Base-by-base conservation (phyloP, 306 rosid species). In the Fragaria ananassa region DNA sequence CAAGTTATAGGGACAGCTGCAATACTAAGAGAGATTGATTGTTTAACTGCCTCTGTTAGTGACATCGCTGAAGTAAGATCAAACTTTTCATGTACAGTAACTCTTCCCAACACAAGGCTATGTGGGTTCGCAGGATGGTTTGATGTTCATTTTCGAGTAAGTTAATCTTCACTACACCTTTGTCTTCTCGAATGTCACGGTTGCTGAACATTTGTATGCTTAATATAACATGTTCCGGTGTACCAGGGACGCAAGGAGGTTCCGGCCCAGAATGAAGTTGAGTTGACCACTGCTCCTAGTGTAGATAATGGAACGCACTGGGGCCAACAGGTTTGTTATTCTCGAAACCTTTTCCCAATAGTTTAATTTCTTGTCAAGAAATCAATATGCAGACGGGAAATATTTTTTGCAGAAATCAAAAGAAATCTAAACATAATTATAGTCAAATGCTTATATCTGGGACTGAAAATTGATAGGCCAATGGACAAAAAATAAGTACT, bases 81-180 rank as follows among this genome's bases (percentile, higher is more conserved):
- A 68, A 83, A 81, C 45, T 76, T 91, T 82, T 75, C 72, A 17
- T 80, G 87, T 18, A 83, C 97, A 63, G 82, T 92, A 80, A 86
- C 86, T 54, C 49, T 68, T 41, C 89, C 88, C 23, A 86, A 83
- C 82, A 64, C 93, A 66, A 85, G 91, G 81, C 76, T 96, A 76
- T 91, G 93, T 42, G 99, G 98, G 58, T 87, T 84, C 31, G 97
- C 88, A 45, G 99, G 99, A 82, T 96, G 99, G 99, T 96, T 96
- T 81, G 99, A 96, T 87, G 98, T 92, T 54, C 98, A 91, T 80
- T 96, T 96, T 84, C 88, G 93, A 80, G 98, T 96, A 85, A 89
- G 93, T 78, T 57, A 41, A 72, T 78, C 68, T 25, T 66, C 51
- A 78, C 5, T 57, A 23, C 47, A 65, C 44, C 25, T 78, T 66